Conservation (phyloP, 2,329 filamentous ascomycete species). For the Zelopaecilomyces penicillatus region DNA sequence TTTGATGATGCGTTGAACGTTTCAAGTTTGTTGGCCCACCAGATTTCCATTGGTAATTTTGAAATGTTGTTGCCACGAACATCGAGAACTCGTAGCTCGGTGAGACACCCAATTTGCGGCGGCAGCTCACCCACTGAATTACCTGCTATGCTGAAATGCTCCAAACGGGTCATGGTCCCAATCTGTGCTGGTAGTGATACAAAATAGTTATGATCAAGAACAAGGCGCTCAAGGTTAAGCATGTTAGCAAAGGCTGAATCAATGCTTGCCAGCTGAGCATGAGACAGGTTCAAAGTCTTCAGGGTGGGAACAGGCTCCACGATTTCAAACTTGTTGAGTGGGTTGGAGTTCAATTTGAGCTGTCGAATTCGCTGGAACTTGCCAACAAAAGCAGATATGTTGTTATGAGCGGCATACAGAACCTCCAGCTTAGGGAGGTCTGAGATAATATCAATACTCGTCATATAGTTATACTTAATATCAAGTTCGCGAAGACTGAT, state of each 20-base stretch:
- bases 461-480: slow-evolving; percentile 85
- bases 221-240: slow-evolving; percentile 75
- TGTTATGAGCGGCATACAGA: slow-evolving; percentile 85
- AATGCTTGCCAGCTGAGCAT: slow-evolving; percentile 82
- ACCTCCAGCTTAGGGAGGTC: slow-evolving; percentile 80
- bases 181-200: slow-evolving; percentile 81
- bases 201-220: slow-evolving; percentile 92
- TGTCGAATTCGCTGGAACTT: slow-evolving; percentile 78
- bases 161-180: slow-evolving; percentile 71
- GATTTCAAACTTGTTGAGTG: slow-evolving; percentile 88
- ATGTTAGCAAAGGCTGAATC: slow-evolving; percentile 85
- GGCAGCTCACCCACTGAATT: slow-evolving; percentile 82
- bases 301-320: slow-evolving; percentile 68
- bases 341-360: slow-evolving; percentile 87
- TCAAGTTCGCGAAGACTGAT: slow-evolving; percentile 81
- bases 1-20: slow-evolving; percentile 94
- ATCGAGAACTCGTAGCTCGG: slow-evolving; percentile 77
- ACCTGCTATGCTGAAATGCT: slow-evolving; percentile 89
- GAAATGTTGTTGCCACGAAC: slow-evolving; percentile 89
- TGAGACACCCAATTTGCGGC: slow-evolving; percentile 77
- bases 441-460: slow-evolving; percentile 79
- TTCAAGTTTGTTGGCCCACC: slow-evolving; percentile 86
- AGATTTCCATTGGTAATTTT: slow-evolving; percentile 84
- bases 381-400: slow-evolving; percentile 80
- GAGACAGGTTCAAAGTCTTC: slow-evolving; percentile 80